Base-by-base conservation (phyloP, 192 early-diverging fungal genomes). In the Coemansia sp. region DNA sequence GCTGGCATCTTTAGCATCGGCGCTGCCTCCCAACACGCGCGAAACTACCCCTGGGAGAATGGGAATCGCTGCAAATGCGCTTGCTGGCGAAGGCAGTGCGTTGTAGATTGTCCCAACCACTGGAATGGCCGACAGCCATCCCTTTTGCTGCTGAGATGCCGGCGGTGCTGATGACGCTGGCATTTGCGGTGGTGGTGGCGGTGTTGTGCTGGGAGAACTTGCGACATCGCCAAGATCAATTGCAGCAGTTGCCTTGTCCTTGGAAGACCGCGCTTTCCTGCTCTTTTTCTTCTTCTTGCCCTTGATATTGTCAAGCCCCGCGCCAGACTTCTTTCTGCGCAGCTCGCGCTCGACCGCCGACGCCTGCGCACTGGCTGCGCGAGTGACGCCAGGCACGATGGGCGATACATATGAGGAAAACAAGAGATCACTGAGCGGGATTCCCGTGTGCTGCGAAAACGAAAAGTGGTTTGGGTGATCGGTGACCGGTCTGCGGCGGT, bases 401-500 rank as follows among this genome's bases (percentile, higher is more conserved):
- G 78, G 78, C 46, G 72, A 45, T 29, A 81, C 74, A 35, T 72
- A 81, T 20, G 78, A 81, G 1, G 91, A 91, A 55, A 92, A 86
- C n/a, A 90, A 66, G 14, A 94, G 86, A 23, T 87, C 86, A 47
- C 88, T 81, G 29, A 94, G 74, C 8, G 87, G 85, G 3, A 88
- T 87, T 6, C 85, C 86, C 2, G 88, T 89, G 60, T 94, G 91
- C 35, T 82, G 77, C n/a, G 93, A 83, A 73, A 91, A 95, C 39
- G 89, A 86, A 50, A 85, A 82, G 52, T 90, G 88, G 60, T 90
- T 89, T 2, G 84, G 82, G 61, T 81, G 78, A 48, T 81, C 78
- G 1, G 55, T 61, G 16, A 73, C 67, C 13, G 60, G 73, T 8
- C 69, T 74, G 13, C 64, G 30, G 10, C 55, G 60, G 5, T 65